Evolutionary conservation across 2,329 filamentous ascomycete species (phyloP).

Genomic region (Fusarium sp.): DNA sequence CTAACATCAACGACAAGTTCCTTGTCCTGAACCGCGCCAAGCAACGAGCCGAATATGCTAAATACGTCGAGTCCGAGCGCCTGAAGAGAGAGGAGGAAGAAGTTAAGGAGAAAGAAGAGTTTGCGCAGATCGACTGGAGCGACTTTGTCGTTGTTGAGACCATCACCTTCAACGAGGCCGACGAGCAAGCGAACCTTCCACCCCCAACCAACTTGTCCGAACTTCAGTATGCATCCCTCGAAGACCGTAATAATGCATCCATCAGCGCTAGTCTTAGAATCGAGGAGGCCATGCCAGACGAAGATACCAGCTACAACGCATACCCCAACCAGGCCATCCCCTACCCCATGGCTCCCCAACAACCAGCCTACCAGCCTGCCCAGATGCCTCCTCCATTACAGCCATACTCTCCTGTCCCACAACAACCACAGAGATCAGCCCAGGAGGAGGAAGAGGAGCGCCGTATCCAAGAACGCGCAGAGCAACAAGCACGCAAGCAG

Average conservation of each 20-base stretch:
- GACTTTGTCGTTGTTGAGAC: constrained; percentile 97
- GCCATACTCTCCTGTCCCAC: constrained; percentile 41
- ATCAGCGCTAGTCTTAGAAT: constrained; percentile 85
- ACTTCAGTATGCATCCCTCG: constrained; percentile 91
- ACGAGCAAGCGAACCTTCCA: constrained; percentile 87
- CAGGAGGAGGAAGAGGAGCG: constrained; percentile 73
- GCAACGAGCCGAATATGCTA: constrained; percentile 87
- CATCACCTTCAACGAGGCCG: constrained; percentile 88
- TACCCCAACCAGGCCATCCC: constrained; percentile 54
- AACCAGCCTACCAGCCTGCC: constrained; percentile 51
- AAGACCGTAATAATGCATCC: constrained; percentile 93
- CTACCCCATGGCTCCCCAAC: constrained; percentile 59
- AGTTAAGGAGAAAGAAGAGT: constrained; percentile 79
- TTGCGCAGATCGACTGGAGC: constrained; percentile 96
- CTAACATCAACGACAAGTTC: constrained; percentile 83
- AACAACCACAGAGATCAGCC: constrained; percentile 53
- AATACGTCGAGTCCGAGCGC: constrained; percentile 86
- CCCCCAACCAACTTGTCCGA: constrained; percentile 91
- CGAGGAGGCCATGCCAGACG: constrained; percentile 93
- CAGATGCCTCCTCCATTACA: constrained; percentile 58
- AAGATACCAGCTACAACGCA: constrained; percentile 70
- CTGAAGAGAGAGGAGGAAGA: constrained; percentile 89
- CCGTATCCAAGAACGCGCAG: constrained; percentile 72
- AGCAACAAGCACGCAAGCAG: constrained; percentile 73
- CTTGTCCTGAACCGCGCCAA: constrained; percentile 83